These are phyloP conservation scores for Aphanomyces invadans DNA, from an alignment of 352 stramenopile species.

Conservation along the genomic window DNA sequence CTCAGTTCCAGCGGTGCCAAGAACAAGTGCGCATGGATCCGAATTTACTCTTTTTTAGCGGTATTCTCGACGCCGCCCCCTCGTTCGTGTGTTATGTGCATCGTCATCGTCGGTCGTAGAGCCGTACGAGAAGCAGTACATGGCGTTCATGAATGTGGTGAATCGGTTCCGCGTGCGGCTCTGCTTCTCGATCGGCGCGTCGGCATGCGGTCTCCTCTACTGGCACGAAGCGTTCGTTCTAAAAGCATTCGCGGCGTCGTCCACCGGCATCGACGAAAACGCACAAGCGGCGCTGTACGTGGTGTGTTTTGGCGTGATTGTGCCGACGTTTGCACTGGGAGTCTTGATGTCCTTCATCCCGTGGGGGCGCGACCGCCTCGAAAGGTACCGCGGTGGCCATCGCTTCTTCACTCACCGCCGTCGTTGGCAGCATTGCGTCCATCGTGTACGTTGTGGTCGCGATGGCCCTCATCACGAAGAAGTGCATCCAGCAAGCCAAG, in stretches of 20 bases:
- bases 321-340: slow-evolving; percentile 43
- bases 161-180: slow-evolving; percentile 47
- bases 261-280: neutral
- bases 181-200: slow-evolving; percentile 49
- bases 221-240: slow-evolving; percentile 36
- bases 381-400: slow-evolving; percentile 25
- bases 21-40: slow-evolving; percentile 25
- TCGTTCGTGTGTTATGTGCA: neutral
- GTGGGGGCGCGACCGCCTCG: slow-evolving; percentile 39
- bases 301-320: slow-evolving; percentile 54
- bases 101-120: neutral
- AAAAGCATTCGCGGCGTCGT: slow-evolving; percentile 34
- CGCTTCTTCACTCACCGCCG: neutral
- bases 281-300: slow-evolving; percentile 42
- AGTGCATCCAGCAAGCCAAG: slow-evolving; percentile 57
- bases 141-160: slow-evolving; percentile 43
- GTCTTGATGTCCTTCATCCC: slow-evolving; percentile 45
- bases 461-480: slow-evolving; percentile 62
- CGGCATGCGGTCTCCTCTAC: slow-evolving; percentile 49
- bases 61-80: neutral
- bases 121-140: slow-evolving; percentile 57
- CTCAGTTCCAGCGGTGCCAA: slow-evolving; percentile 17
- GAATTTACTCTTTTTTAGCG: slow-evolving; percentile 20
- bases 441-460: slow-evolving; percentile 52
- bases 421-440: slow-evolving; percentile 37